Percentiles rank a stretch among this genome's conserved stretches.
Evolutionary conservation across 2,329 filamentous ascomycete genomes (phyloP).

Genomic region (Bipolaris victoriae): DNA sequence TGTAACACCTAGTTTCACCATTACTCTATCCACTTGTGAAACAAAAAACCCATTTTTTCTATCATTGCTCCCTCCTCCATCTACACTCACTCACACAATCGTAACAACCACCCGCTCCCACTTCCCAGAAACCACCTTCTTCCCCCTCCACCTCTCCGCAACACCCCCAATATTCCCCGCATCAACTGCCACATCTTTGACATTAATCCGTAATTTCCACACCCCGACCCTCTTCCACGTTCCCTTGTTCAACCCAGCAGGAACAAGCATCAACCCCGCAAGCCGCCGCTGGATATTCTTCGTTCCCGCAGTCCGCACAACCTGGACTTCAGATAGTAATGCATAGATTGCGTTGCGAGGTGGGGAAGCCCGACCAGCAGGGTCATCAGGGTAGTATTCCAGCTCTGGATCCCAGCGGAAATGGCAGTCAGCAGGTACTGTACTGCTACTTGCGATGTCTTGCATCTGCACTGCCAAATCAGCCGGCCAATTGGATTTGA

Average conservation of each 20-base stretch:
- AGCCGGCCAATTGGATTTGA: not conserved
- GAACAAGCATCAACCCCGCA: slow-evolving; percentile 8
- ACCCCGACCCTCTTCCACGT: slow-evolving; percentile 13
- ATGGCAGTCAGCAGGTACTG: not conserved
- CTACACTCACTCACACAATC: not conserved
- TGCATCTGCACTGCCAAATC: slow-evolving; percentile 1
- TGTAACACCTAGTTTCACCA: no score
- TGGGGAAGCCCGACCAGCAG: not conserved
- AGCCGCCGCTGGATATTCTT: slow-evolving; percentile 7
- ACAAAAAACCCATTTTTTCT: no score
- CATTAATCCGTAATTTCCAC: slow-evolving; percentile 10
- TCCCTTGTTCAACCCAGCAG: not conserved
- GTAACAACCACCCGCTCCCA: not conserved
- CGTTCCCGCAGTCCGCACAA: slow-evolving; percentile 3
- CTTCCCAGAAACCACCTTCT: not conserved
- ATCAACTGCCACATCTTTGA: not conserved
- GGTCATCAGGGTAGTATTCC: slow-evolving; percentile 9
- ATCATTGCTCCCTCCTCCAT: no score
- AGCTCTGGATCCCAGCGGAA: slow-evolving; percentile 1
- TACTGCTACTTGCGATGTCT: not conserved
- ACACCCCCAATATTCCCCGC: slow-evolving; percentile 2
- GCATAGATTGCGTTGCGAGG: slow-evolving; percentile 1
- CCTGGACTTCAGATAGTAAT: slow-evolving; percentile 9
- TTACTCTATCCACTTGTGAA: no score
- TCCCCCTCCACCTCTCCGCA: slow-evolving; percentile 5